Conservation (phyloP, 495 filamentous ascomycete genomes). For the Aspergillus biplanus region DNA sequence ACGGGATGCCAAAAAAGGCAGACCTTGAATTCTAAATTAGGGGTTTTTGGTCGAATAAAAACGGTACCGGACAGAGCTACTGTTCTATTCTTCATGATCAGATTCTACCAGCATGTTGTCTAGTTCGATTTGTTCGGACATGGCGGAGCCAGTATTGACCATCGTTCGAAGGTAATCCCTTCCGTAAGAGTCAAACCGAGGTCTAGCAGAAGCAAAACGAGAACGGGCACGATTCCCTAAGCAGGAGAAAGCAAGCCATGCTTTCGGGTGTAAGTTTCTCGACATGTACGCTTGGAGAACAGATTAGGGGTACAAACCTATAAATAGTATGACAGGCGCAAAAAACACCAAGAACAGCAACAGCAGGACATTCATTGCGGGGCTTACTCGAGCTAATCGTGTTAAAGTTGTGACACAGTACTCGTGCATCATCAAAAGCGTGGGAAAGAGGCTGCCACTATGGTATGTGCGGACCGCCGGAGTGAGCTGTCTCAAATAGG, state of each 20-base stretch:
- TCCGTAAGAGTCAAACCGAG: constrained; percentile 52
- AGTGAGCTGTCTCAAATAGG: constrained; percentile 31
- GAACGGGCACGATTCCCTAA: constrained; percentile 57
- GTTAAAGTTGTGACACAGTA: no score
- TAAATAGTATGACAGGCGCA: constrained; percentile 48
- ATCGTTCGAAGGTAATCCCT: constrained; percentile 59
- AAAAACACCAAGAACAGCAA: constrained; percentile 55
- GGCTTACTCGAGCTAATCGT: no score
- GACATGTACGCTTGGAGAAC: not conserved
- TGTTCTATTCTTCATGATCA: constrained; percentile 46
- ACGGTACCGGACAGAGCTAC: not conserved
- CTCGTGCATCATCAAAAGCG: not conserved
- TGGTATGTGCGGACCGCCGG: constrained; percentile 4
- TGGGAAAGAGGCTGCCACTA: not conserved
- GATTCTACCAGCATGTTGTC: constrained; percentile 59
- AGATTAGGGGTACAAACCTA: constrained; percentile 39
- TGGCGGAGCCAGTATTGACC: constrained; percentile 54
- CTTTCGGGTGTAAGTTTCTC: constrained; percentile 36
- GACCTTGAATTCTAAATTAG: constrained; percentile 71
- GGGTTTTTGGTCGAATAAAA: constrained; percentile 1
- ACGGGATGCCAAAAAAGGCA: constrained; percentile 60
- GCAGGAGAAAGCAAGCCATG: constrained; percentile 61
- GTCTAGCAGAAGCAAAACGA: constrained; percentile 39
- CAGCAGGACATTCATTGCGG: constrained; percentile 52
- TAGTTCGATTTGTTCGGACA: constrained; percentile 68